A percentile compares a stretch with the other conserved stretches of the same genome.
Evolutionary conservation across 352 stramenopile species (phyloP).

Genomic region (Blastocystis sp.): DNA sequence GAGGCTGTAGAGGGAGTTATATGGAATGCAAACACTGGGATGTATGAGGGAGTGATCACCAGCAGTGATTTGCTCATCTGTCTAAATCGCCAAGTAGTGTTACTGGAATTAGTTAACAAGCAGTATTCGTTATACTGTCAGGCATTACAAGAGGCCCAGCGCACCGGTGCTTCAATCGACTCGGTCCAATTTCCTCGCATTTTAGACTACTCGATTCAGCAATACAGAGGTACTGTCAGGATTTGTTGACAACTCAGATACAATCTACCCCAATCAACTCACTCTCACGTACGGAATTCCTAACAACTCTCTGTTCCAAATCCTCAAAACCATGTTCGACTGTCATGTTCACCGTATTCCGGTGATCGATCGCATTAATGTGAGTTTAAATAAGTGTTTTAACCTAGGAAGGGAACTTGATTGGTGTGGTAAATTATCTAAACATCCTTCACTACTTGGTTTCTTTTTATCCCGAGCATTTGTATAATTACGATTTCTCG

Average conservation of each 20-base stretch:
- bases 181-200: background rate
- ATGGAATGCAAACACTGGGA: conserved; percentile 29
- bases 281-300: conserved; percentile 27
- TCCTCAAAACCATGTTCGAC: conserved; percentile 52
- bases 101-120: background rate
- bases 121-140: conserved; percentile 40
- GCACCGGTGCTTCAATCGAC: background rate
- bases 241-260: background rate
- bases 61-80: conserved; percentile 56
- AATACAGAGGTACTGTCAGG: background rate
- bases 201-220: conserved; percentile 12
- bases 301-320: conserved; percentile 57
- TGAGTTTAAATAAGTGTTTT: background rate
- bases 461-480: background rate
- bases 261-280: background rate
- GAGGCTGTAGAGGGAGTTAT: conserved; percentile 39
- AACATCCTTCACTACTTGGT: conserved; percentile 48
- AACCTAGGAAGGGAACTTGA: conserved; percentile 34
- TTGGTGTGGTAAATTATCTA: conserved; percentile 48
- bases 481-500: conserved; percentile 49
- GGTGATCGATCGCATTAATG: conserved; percentile 29
- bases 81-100: background rate
- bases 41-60: conserved; percentile 48
- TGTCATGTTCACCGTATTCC: conserved; percentile 51
- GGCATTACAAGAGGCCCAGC: background rate